These are phyloP conservation scores for Glaciozyma antarctica DNA, from an alignment of 768 basidiomycete species.

Conservation along the genomic window DNA sequence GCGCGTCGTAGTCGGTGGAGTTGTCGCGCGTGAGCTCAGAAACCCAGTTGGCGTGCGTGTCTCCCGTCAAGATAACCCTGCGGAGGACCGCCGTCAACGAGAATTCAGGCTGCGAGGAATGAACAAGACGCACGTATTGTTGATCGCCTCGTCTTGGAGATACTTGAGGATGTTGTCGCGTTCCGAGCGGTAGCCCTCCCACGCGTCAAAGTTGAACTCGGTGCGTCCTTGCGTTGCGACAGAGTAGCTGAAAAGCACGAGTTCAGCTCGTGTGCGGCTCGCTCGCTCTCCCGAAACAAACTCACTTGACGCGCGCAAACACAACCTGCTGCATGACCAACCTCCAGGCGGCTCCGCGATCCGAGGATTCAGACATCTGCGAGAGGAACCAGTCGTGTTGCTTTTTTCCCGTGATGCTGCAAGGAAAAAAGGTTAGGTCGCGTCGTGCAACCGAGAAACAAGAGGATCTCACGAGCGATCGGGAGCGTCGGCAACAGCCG, in stretches of 20 bases:
- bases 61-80: constrained; percentile 53
- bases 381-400: constrained; percentile 53
- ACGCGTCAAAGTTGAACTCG: constrained; percentile 44
- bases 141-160: constrained; percentile 47
- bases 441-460: not conserved
- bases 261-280: no score
- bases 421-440: not conserved
- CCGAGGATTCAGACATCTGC: constrained; percentile 46
- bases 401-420: constrained; percentile 46
- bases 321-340: constrained; percentile 54
- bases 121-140: not conserved
- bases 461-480: constrained; percentile 41
- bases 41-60: constrained; percentile 57
- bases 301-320: constrained; percentile 44
- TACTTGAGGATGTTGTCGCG: constrained; percentile 49
- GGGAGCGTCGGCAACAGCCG: constrained; percentile 43
- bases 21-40: constrained; percentile 31
- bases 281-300: not conserved
- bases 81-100: constrained; percentile 38
- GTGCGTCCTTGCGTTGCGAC: constrained; percentile 40
- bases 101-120: not conserved
- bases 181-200: constrained; percentile 52
- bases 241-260: constrained; percentile 33
- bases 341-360: constrained; percentile 50
- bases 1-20: constrained; percentile 45